Percentiles rank a stretch among this genome's conserved stretches.
phyloP scores from a whole-genome alignment of 306 rosid genomes.

The Vachellia pachyceras region DNA sequence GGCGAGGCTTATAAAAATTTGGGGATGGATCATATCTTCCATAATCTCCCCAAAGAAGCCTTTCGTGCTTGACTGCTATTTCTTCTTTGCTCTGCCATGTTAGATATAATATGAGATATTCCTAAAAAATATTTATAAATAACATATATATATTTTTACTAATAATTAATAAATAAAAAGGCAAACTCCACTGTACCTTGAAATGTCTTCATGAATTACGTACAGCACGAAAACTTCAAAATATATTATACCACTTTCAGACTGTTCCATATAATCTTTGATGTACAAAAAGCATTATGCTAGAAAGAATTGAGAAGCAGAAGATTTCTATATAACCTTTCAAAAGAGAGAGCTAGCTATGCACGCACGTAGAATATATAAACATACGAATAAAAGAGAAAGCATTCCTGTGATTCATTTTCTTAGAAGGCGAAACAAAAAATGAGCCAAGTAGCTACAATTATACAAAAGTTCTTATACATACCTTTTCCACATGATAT shows the following conservation, averaged over 20 bases:
- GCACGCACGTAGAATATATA: neutral
- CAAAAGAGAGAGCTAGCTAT: neutral
- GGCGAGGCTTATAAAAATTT: conserved; percentile 69
- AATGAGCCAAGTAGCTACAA: neutral
- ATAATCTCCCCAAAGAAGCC: conserved; percentile 69
- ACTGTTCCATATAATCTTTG: neutral
- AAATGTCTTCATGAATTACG: neutral
- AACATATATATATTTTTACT: too few relatives aligned
- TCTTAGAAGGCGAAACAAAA: neutral
- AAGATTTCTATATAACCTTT: neutral
- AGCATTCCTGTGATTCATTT: neutral
- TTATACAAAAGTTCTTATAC: neutral
- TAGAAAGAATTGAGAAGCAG: neutral
- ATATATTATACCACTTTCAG: conserved; percentile 3
- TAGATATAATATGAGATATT: neutral
- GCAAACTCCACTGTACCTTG: neutral
- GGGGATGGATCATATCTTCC: conserved; percentile 80
- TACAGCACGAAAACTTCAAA: neutral
- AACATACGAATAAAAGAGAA: neutral
- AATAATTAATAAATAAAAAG: too few relatives aligned
- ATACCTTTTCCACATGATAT: conserved; percentile 26
- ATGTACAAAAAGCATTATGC: neutral
- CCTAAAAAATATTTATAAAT: neutral
- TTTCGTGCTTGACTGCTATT: conserved; percentile 51
- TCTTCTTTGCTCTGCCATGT: conserved; percentile 34